Base-by-base conservation (phyloP, 768 basidiomycete species). In the Trichaptum fuscoviolaceum region DNA sequence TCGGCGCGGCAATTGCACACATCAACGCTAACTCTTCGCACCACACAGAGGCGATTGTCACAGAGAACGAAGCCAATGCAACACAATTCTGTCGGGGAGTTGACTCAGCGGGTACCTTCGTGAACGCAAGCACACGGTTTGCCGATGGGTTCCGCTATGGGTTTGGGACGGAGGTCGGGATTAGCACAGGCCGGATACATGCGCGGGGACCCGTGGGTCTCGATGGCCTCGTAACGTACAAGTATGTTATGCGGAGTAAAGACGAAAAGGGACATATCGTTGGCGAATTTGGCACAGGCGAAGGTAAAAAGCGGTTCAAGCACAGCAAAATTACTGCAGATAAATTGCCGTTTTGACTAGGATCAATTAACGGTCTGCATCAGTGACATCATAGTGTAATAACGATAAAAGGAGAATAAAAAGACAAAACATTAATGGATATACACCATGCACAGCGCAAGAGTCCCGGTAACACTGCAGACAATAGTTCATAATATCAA, bases 151-250 rank as follows among this genome's bases (percentile, higher is more conserved):
- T 96, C 78, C 79, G 96, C 67, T 99, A 95, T 74, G 97, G 97
- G 0, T 95, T 97, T 70, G 97, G 97, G 1, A 96, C 97, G 5
- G 97, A 99, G 77, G 96, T 99, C 0, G 97, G 97, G 9, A 97
- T 99, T 72, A 92, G 91, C 75, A 99, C 97, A 0, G 96, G 96
- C 0, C 88, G 92, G 73, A 96, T 97, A 65, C 97, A 99, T 73
- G 96, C 97, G 18, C 83, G 96, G 57, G 97, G 97, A 2, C 97
- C 97, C 0, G 96, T 99, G 1, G 96, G 96, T 0, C 81, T 98
- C 64, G 93, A 98, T 70, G 95, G 95, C 1, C 80, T 97, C 69
- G 91, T 95, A 57, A 97, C 89, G 66, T 99, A 99, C 83, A 99
- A 99, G 79, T 99, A 98, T 77, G 87, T 95, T 81, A 77, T 99